Evolutionary conservation across 495 filamentous ascomycete genomes (phyloP).

Genomic region (Pseudoneurospora amorphoporcata): DNA sequence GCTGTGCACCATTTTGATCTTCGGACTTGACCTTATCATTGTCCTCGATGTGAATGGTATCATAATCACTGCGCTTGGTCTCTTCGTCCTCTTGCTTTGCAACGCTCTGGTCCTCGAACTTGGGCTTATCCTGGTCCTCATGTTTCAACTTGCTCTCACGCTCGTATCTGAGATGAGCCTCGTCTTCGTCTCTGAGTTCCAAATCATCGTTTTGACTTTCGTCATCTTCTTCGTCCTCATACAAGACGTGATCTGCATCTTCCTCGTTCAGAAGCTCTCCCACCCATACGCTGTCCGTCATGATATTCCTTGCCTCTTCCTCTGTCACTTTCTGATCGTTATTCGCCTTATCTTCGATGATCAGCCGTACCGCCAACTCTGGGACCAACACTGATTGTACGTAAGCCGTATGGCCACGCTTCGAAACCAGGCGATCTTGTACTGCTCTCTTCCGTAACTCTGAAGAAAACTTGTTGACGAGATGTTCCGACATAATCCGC

Average conservation of each 20-base stretch:
- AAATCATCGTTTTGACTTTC: neutral
- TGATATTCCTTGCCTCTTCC: constrained; percentile 53
- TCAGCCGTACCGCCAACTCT: constrained; percentile 64
- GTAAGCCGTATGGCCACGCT: constrained; percentile 60
- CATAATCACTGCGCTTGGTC: neutral
- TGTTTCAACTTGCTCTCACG: neutral
- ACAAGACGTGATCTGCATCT: constrained; percentile 46
- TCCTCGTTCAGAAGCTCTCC: constrained; percentile 69
- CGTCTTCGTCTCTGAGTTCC: neutral
- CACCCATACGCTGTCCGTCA: constrained; percentile 65
- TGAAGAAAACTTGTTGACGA: constrained; percentile 51
- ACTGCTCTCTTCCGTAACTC: constrained; percentile 53
- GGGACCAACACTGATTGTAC: constrained; percentile 81
- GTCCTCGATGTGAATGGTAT: neutral
- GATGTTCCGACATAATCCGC: constrained; percentile 49
- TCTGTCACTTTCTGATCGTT: constrained; percentile 32
- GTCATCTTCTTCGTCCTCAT: constrained; percentile 31
- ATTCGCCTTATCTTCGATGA: constrained; percentile 60
- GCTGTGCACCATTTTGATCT: neutral
- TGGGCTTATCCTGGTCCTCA: neutral
- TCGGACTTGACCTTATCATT: neutral
- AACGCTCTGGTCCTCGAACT: neutral
- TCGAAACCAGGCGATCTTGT: constrained; percentile 58
- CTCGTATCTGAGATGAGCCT: neutral
- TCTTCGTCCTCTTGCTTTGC: neutral